Conservation (phyloP, 768 basidiomycete species). For the Termitomyces titanicus region DNA sequence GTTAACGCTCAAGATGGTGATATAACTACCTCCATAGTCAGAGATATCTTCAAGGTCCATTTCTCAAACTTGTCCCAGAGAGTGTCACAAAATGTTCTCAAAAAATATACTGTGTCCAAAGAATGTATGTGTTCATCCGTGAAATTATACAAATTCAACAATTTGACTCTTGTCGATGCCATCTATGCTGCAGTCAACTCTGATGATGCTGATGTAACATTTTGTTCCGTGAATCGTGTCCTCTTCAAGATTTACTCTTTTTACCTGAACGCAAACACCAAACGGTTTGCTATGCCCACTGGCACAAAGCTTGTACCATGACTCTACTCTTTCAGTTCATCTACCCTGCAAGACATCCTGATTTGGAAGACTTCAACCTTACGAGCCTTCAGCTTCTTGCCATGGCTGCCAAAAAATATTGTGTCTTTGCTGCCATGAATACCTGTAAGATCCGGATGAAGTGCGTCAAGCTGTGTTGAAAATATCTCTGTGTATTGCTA, state of each 20-base stretch:
- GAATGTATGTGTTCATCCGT: too few relatives aligned
- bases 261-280: not conserved
- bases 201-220: not conserved
- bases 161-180: too few relatives aligned
- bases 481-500: not conserved
- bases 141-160: too few relatives aligned
- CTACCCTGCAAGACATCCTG: not conserved
- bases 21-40: too few relatives aligned
- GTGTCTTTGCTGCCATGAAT: conserved; percentile 1
- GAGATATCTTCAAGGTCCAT: too few relatives aligned
- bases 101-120: too few relatives aligned
- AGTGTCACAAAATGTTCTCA: too few relatives aligned
- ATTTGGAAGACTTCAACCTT: not conserved
- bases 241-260: not conserved
- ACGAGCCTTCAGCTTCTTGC: not conserved
- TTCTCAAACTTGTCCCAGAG: too few relatives aligned
- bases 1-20: too few relatives aligned
- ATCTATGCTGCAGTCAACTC: not conserved
- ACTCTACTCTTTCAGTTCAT: not conserved
- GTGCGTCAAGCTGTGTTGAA: not conserved
- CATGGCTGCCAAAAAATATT: not conserved
- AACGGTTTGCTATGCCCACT: not conserved
- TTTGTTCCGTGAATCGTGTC: not conserved
- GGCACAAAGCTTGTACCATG: not conserved
- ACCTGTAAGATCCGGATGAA: conserved; percentile 1